These are phyloP conservation scores for Trichopus zeylanicus DNA, from an alignment of 116 monocot genomes.

Conservation along the genomic window DNA sequence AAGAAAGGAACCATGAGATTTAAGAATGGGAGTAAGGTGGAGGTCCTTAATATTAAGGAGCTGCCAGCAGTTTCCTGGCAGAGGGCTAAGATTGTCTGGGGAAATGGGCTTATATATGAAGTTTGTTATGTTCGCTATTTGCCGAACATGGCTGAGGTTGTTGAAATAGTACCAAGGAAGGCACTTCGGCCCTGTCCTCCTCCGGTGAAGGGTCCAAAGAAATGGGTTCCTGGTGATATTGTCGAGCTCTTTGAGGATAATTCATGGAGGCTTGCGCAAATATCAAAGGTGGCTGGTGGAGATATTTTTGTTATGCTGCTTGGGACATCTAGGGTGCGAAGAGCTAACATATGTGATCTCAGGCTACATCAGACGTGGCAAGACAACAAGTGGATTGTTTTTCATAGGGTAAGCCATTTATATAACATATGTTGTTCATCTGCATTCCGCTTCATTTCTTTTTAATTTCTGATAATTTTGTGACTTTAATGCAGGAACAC, in stretches of 20 bases:
- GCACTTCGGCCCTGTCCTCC: too few relatives aligned
- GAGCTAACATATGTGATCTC: constrained; percentile 6
- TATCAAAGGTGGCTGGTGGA: constrained; percentile 8
- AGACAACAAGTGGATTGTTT: constrained; percentile 17
- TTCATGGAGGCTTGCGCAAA: constrained; percentile 34
- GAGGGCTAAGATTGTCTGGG: constrained; percentile 29
- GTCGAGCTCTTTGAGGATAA: constrained; percentile 28
- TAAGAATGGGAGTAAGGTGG: too few relatives aligned
- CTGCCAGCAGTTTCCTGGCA: constrained; percentile 29
- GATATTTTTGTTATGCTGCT: constrained; percentile 15
- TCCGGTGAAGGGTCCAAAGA: too few relatives aligned
- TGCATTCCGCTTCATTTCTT: too few relatives aligned
- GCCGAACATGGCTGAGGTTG: not conserved
- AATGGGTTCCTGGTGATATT: constrained; percentile 30
- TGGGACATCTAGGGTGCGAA: constrained; percentile 6
- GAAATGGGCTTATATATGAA: constrained; percentile 34
- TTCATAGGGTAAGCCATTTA: constrained; percentile 1
- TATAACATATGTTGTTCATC: not conserved
- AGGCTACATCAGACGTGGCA: constrained; percentile 14
- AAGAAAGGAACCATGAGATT: constrained; percentile 46
- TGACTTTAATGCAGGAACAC: constrained; percentile 4
- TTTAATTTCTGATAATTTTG: too few relatives aligned
- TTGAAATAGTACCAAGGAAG: constrained; percentile 34
- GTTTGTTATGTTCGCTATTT: too few relatives aligned
- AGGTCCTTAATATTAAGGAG: constrained; percentile 29